These are phyloP conservation scores for Onygena corvina DNA, from an alignment of 2,329 filamentous ascomycete genomes.

Conservation along the genomic window DNA sequence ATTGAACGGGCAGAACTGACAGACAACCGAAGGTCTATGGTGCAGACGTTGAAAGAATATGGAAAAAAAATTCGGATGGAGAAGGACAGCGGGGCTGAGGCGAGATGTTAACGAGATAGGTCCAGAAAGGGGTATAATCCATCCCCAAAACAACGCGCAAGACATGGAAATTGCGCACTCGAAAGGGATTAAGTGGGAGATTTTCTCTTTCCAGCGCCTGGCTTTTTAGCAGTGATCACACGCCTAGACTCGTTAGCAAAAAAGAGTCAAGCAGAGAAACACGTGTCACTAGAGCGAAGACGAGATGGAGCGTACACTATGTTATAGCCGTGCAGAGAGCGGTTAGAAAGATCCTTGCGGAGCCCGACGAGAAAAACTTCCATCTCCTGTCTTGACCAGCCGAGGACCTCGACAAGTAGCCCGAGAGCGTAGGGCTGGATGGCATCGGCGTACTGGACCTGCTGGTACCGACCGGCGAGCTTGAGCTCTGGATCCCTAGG, in stretches of 20 bases:
- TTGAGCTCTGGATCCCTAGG: slow-evolving; percentile 16
- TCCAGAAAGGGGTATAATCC: no score
- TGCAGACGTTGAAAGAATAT: no score
- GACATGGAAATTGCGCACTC: no score
- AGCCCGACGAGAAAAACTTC: slow-evolving; percentile 7
- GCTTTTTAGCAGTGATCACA: slow-evolving; percentile 5
- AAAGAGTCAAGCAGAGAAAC: not conserved
- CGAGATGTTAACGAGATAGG: no score
- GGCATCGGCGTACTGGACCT: slow-evolving; percentile 5
- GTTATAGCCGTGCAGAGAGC: slow-evolving; percentile 7
- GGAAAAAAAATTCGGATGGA: no score
- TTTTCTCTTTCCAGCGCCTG: not conserved
- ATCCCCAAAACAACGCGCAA: no score
- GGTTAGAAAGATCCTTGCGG: slow-evolving; percentile 7
- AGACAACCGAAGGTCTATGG: no score
- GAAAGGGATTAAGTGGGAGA: no score
- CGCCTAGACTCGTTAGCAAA: not conserved
- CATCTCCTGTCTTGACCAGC: slow-evolving; percentile 8
- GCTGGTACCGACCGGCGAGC: slow-evolving; percentile 4
- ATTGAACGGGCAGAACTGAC: no score
- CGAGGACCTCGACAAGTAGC: slow-evolving; percentile 8
- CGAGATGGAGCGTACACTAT: slow-evolving; percentile 1
- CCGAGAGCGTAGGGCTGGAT: slow-evolving; percentile 8
- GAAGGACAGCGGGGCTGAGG: no score
- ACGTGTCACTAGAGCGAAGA: not conserved